Evolutionary conservation across 2,329 filamentous ascomycete genomes (phyloP), one percentile per base, ranked within the genome.

Genomic region (Exophiala spinifera): DNA sequence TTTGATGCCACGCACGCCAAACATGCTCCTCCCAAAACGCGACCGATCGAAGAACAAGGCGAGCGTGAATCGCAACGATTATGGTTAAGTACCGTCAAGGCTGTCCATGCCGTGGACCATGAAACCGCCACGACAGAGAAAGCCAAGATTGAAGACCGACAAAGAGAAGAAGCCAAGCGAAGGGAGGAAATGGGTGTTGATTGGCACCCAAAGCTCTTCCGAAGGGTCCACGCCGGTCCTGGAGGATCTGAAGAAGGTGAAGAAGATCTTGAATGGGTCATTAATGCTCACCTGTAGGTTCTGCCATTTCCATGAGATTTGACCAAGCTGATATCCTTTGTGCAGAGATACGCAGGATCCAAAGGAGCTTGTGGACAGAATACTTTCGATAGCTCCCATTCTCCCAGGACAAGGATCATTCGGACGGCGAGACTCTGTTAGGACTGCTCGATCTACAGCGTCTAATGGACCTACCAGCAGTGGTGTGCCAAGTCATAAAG

Each of bases 191-290:
- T 91, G 10, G 87, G 87, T 11, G 76, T 91, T 6, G 89, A 95
- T 60, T 99, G 94, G 94, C 83, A 85, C 31, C 92, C 94, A 1
- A 84, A 85, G 60, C 79, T 97, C 11, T 99, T 99, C 78, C 82
- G 91, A 56, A 75, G 76, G 45, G 87, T 95, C 10, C 80, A 82
- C 42, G 84, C 85, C 20, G 88, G 86, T 1, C 83, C 85, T 1
- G 86, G 85, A 28, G 85, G 84, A 1, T 68, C 79, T 3, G 88
- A 94, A 60, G 86, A 92, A 68, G 89, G 88, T 23, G 88, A 95
- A 69, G 90, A 95, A 68, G 89, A 89, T 61, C 75, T 99, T 25
- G 94, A 97, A 72, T 99, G 90, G 89, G 91, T 97, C 66, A 88
- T 99, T 66, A 87, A 92, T 70, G 87, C 91, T 1, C 79, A 85